phyloP scores from a whole-genome alignment of 2,329 filamentous ascomycete genomes.

The Epichloe gansuensis region DNA sequence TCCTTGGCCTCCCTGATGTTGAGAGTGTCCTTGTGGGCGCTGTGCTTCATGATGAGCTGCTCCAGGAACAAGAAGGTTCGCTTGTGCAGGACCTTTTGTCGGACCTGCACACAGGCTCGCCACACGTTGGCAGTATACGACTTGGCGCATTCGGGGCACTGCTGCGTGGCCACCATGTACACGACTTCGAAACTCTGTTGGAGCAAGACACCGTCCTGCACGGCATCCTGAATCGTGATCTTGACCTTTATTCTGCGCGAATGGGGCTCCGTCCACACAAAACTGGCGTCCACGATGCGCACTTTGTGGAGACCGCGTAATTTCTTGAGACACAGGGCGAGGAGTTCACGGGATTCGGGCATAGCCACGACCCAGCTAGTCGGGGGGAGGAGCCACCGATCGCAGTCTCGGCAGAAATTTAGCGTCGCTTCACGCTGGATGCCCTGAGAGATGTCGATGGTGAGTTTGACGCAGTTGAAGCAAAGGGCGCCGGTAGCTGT shows the following conservation, averaged over 20 bases:
- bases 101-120: conserved; percentile 85
- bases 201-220: conserved; percentile 52
- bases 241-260: conserved; percentile 87
- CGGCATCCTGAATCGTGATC: conserved; percentile 72
- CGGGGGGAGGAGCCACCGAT: conserved; percentile 91
- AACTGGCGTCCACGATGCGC: conserved; percentile 87
- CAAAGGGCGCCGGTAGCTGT: conserved; percentile 76
- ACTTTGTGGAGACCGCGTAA: conserved; percentile 77
- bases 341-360: conserved; percentile 80
- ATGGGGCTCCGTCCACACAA: conserved; percentile 98
- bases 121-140: conserved; percentile 95
- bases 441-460: conserved; percentile 81
- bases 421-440: conserved; percentile 84
- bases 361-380: conserved; percentile 72
- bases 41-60: conserved; percentile 90
- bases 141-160: conserved; percentile 91
- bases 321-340: conserved; percentile 84
- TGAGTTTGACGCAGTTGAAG: conserved; percentile 90
- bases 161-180: conserved; percentile 80
- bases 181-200: conserved; percentile 95
- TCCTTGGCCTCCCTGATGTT: conserved; percentile 97
- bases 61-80: conserved; percentile 61
- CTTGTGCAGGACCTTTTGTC: conserved; percentile 96
- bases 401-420: conserved; percentile 88
- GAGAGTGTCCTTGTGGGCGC: conserved; percentile 81